These are phyloP conservation scores for Xerocomus spinulosus DNA, from an alignment of 768 basidiomycete genomes.

Conservation along the genomic window DNA sequence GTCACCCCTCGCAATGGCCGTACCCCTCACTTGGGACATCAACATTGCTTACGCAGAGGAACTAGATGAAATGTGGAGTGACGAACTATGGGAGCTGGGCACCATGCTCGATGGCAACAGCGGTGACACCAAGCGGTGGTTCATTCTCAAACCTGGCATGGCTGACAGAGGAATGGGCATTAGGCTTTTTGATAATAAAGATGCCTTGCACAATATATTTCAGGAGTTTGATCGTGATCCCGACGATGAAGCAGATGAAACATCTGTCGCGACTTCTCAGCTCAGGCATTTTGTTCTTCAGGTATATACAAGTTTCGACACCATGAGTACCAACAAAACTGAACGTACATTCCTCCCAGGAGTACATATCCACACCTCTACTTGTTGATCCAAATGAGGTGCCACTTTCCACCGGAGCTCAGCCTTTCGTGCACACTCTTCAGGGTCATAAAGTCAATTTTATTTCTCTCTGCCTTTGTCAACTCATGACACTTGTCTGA, in stretches of 20 bases:
- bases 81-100: constrained; percentile 89
- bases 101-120: constrained; percentile 46
- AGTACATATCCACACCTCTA: constrained; percentile 77
- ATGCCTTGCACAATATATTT: constrained; percentile 68
- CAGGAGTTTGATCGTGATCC: constrained; percentile 67
- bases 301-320: constrained; percentile 39
- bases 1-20: constrained; percentile 49
- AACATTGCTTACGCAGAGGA: constrained; percentile 91
- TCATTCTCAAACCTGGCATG: constrained; percentile 97
- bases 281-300: constrained; percentile 95
- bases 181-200: constrained; percentile 77
- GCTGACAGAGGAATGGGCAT: constrained; percentile 96
- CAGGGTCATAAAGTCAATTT: constrained; percentile 59
- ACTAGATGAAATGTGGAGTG: constrained; percentile 86
- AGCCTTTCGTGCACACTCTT: constrained; percentile 18
- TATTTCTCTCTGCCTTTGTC: neutral
- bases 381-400: constrained; percentile 66
- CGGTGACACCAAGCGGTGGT: constrained; percentile 53
- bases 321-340: constrained; percentile 3
- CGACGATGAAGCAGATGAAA: constrained; percentile 43
- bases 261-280: constrained; percentile 75
- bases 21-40: constrained; percentile 77
- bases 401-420: constrained; percentile 17
- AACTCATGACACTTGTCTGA: constrained; percentile 9
- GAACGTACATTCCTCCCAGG: constrained; percentile 45